A percentile compares a stretch with the other conserved stretches of the same genome.
phyloP scores from a whole-genome alignment of 2,329 filamentous ascomycete species.

The Grosmannia clavigera region DNA sequence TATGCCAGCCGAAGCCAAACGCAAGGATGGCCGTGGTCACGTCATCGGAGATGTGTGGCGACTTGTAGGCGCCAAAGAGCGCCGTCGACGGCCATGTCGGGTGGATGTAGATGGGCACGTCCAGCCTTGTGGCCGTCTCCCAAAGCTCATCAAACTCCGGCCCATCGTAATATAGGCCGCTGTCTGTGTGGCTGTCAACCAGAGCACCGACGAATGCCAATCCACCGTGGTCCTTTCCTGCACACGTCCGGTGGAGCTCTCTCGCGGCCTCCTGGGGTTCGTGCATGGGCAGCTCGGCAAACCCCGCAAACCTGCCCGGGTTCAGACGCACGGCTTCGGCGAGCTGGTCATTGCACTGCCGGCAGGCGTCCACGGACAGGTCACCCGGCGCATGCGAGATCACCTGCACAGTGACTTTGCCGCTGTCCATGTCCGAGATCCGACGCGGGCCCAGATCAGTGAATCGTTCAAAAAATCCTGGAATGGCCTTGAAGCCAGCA shows the following conservation, averaged over 20 bases:
- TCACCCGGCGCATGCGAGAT: not conserved
- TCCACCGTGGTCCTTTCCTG: slow-evolving; percentile 19
- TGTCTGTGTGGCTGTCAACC: slow-evolving; percentile 27
- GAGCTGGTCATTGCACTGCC: slow-evolving; percentile 1
- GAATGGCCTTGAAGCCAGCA: not conserved
- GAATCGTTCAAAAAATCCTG: not conserved
- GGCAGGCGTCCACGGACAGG: not conserved
- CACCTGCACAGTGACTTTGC: not conserved
- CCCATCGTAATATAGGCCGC: slow-evolving; percentile 27
- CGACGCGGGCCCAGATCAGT: not conserved
- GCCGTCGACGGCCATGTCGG: slow-evolving; percentile 21
- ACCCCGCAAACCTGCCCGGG: slow-evolving; percentile 13
- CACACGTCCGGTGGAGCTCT: slow-evolving; percentile 27
- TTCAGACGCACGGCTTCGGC: not conserved
- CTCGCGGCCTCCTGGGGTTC: slow-evolving; percentile 25
- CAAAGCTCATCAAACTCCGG: slow-evolving; percentile 29
- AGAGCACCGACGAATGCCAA: slow-evolving; percentile 31
- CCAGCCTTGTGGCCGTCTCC: slow-evolving; percentile 22
- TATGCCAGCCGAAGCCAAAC: slow-evolving; percentile 38
- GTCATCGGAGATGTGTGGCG: slow-evolving; percentile 17
- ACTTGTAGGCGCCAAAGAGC: slow-evolving; percentile 16
- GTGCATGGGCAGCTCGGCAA: slow-evolving; percentile 20
- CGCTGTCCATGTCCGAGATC: not conserved
- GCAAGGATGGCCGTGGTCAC: slow-evolving; percentile 22
- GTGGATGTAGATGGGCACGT: slow-evolving; percentile 31